These are phyloP conservation scores for Paratrypanosoma confusum DNA, from an alignment of 208 protist species.

Conservation along the genomic window DNA sequence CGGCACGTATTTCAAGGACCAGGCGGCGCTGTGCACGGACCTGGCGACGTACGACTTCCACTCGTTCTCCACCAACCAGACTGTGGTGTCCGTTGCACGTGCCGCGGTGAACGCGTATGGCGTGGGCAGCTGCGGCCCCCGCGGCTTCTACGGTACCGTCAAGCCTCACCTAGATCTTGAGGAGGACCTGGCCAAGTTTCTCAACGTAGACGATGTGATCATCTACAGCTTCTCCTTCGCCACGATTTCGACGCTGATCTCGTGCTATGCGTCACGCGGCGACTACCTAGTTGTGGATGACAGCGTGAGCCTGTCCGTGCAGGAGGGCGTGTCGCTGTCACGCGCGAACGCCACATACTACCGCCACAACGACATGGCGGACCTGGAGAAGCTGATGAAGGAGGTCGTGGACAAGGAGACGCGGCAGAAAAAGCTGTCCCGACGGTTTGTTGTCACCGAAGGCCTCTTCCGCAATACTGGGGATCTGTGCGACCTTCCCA, in stretches of 20 bases:
- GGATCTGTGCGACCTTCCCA: conserved; percentile 74
- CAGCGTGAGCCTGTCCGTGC: conserved; percentile 61
- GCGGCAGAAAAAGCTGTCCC: conserved; percentile 42
- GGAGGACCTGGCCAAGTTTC: conserved; percentile 80
- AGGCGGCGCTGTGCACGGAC: conserved; percentile 64
- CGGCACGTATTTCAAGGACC: too few relatives aligned
- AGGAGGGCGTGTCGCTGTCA: conserved; percentile 85
- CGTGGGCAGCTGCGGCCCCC: conserved; percentile 95
- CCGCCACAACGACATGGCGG: conserved; percentile 93
- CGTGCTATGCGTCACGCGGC: conserved; percentile 83
- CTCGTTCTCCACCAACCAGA: conserved; percentile 79
- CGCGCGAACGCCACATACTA: conserved; percentile 78
- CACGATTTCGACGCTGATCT: conserved; percentile 93
- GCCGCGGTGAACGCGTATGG: conserved; percentile 89
- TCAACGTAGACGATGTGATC: conserved; percentile 77
- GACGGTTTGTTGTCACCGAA: conserved; percentile 93
- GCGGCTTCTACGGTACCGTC: conserved; percentile 97
- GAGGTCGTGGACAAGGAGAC: conserved; percentile 51
- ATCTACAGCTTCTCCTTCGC: conserved; percentile 94
- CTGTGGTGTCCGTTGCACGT: conserved; percentile 70
- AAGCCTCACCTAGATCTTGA: conserved; percentile 94
- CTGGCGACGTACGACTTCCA: conserved; percentile 91
- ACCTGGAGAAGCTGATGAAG: conserved; percentile 81
- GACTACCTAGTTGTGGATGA: conserved; percentile 93
- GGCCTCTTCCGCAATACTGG: conserved; percentile 91